A percentile compares a stretch with the other conserved stretches of the same genome.
These are phyloP conservation scores for Tulasnella sp. DNA, from an alignment of 768 basidiomycete genomes.

Conservation along the genomic window DNA sequence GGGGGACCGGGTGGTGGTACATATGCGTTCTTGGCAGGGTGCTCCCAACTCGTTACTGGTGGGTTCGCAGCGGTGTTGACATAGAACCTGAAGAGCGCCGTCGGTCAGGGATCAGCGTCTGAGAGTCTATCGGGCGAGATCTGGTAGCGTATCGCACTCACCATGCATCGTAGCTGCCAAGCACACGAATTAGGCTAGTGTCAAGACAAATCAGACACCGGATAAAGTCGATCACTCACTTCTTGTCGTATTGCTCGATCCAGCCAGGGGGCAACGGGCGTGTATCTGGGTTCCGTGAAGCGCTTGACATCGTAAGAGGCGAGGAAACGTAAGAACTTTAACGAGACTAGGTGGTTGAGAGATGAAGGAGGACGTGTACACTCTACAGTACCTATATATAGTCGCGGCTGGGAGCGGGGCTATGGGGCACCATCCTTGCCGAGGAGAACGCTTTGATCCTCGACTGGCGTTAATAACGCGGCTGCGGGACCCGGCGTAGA, in stretches of 20 bases:
- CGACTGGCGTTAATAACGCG: constrained; percentile 12
- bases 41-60: constrained; percentile 23
- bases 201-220: neutral
- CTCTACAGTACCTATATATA: neutral
- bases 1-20: constrained; percentile 29
- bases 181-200: neutral
- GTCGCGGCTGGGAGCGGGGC: neutral
- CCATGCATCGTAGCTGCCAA: constrained; percentile 34
- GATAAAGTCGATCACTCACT: constrained; percentile 14
- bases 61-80: constrained; percentile 29
- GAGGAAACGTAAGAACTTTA: neutral
- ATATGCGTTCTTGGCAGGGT: constrained; percentile 23
- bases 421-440: neutral
- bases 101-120: constrained; percentile 8
- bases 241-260: constrained; percentile 31
- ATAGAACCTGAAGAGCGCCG: constrained; percentile 25
- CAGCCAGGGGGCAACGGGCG: constrained; percentile 28
- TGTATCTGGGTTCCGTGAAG: constrained; percentile 23
- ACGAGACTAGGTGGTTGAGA: neutral
- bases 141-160: neutral
- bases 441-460: neutral
- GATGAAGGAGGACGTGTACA: neutral
- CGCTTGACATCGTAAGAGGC: neutral
- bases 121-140: constrained; percentile 15
- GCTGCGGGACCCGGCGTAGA: neutral